A percentile compares a stretch with the other conserved stretches of the same genome.
phyloP scores from a whole-genome alignment of 768 basidiomycete genomes.

The Pholiota conissans region DNA sequence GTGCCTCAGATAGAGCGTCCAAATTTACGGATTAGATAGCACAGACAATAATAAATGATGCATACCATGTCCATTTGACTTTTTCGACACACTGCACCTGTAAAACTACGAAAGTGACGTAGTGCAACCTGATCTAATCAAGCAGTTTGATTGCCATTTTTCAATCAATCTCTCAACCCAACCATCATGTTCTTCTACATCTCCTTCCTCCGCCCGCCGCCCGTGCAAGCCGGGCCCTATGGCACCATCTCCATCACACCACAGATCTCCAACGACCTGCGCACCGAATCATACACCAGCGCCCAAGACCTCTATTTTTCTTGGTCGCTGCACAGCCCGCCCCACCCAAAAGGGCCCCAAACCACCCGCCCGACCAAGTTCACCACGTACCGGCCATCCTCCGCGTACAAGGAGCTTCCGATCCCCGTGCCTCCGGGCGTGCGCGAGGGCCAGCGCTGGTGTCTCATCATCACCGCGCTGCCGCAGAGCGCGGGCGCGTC shows the following conservation, averaged over 20 bases:
- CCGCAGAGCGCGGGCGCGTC: constrained; percentile 18
- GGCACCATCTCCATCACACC: constrained; percentile 65
- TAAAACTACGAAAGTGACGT: too few relatives aligned
- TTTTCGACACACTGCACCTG: too few relatives aligned
- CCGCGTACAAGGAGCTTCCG: constrained; percentile 74
- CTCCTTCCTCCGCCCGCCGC: constrained; percentile 88
- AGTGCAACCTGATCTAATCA: neutral
- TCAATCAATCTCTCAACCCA: neutral
- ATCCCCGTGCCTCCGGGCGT: constrained; percentile 62
- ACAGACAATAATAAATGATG: neutral
- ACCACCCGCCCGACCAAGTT: constrained; percentile 56
- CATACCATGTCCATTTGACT: too few relatives aligned
- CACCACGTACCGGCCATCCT: constrained; percentile 68
- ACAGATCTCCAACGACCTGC: constrained; percentile 87
- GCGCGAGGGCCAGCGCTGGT: constrained; percentile 59
- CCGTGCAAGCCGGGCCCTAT: constrained; percentile 44
- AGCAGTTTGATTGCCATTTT: neutral
- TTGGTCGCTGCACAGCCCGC: constrained; percentile 47
- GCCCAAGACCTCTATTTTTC: constrained; percentile 68
- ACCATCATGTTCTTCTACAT: constrained; percentile 79
- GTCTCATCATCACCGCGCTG: constrained; percentile 55
- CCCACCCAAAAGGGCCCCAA: constrained; percentile 1
- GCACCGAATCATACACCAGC: constrained; percentile 67
- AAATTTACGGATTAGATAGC: too few relatives aligned
- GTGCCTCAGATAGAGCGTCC: neutral